Conservation (phyloP, 306 rosid genomes). For the Sindora glabra region DNA sequence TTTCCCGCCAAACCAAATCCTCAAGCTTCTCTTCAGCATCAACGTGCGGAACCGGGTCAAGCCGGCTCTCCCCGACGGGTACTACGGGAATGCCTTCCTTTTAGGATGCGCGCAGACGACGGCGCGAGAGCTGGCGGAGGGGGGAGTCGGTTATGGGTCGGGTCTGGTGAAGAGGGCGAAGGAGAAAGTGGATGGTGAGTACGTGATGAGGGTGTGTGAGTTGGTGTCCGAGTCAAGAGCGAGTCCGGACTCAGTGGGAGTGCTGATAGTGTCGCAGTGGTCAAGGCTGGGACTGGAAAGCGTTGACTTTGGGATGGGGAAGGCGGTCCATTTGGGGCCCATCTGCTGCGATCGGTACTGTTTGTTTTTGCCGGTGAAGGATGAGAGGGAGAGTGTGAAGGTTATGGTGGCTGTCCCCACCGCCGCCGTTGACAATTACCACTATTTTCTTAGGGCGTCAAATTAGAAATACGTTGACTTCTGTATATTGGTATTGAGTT, state of each 20-base stretch:
- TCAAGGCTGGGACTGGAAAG: constrained; percentile 78
- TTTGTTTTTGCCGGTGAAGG: constrained; percentile 53
- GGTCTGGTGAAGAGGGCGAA: constrained; percentile 57
- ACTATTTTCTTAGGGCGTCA: constrained; percentile 27
- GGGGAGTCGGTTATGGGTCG: constrained; percentile 40
- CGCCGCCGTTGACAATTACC: constrained; percentile 51
- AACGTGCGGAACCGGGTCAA: constrained; percentile 63
- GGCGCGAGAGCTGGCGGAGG: constrained; percentile 45
- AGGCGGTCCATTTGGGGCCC: constrained; percentile 59
- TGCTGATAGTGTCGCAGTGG: constrained; percentile 78
- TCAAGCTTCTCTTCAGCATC: constrained; percentile 67
- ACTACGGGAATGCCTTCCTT: constrained; percentile 83
- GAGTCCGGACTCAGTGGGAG: constrained; percentile 78
- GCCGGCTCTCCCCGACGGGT: constrained; percentile 65
- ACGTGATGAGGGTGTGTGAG: constrained; percentile 57
- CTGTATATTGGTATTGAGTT: too few species aligned
- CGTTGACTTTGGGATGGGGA: constrained; percentile 69
- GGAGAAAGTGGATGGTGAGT: constrained; percentile 52
- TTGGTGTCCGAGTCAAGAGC: constrained; percentile 47
- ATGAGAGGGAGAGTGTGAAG: constrained; percentile 54
- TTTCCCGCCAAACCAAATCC: constrained; percentile 48
- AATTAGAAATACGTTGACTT: too few species aligned
- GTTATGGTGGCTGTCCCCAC: constrained; percentile 77
- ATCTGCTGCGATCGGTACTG: constrained; percentile 73
- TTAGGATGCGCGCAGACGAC: constrained; percentile 62